Base-by-base conservation (phyloP, 208 protist genomes). In the Trypanosoma conorhini region DNA sequence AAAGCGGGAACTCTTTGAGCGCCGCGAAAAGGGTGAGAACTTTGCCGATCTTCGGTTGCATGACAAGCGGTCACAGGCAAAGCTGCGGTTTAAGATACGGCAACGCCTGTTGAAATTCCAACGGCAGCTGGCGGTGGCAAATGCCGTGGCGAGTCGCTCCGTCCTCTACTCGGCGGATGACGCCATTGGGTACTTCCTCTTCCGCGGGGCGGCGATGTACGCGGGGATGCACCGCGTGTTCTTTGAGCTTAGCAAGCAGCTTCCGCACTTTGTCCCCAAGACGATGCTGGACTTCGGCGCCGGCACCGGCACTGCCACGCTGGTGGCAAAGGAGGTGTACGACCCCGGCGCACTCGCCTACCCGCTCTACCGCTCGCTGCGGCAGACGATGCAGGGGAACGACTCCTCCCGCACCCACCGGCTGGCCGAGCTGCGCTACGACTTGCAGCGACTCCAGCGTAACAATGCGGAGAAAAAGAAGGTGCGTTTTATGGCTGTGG, bases 261-360 rank as follows among this genome's bases (percentile, higher is more conserved):
- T 96, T 54, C 91, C 91, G 52, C 86, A 92, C 68, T 96, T 96
- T 66, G 86, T 93, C 60, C 91, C 91, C 21, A 92, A 91, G 67
- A 92, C 84, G 15, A 91, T 96, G 86, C 72, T 96, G 12, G 91
- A 96, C 81, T 96, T 93, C 61, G 91, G 91, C 21, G 76, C 88
- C 42, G 91, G 91, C 72, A 96, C 91, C 35, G 91, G 91, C 19
- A 92, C 88, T 28, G 79, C 91, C 26, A 90, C 92, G 57, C 76
- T 96, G 21, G 91, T 90, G 3, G 86, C 88, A 44, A 96, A 96
- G 80, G 87, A 96, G 76, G 88, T 94, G 66, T 96, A 92, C 76
- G 91, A 96, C 79, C 91, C 91, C 1, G 83, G 82, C 30, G 62
- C 84, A 15, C 76, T 96, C n/a, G 85, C 85, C 62, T 93, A 92